These are phyloP conservation scores for Actinomortierella wolfii DNA, from an alignment of 371 early-diverging fungal genomes.

Conservation along the genomic window DNA sequence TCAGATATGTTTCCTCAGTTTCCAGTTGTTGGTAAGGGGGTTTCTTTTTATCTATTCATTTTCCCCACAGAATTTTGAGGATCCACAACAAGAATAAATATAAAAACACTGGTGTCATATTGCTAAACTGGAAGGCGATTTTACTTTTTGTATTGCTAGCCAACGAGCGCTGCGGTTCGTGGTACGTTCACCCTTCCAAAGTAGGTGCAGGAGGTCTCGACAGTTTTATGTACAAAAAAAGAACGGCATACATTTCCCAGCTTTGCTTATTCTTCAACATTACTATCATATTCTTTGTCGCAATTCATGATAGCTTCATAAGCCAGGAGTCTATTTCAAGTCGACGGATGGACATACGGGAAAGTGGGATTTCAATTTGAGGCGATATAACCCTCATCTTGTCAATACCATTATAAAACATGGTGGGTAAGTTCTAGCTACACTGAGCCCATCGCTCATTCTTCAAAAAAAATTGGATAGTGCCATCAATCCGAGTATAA, in stretches of 20 bases:
- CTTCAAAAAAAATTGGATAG: no score
- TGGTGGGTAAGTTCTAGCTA: conserved; percentile 58
- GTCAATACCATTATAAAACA: conserved; percentile 58
- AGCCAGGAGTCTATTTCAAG: conserved; percentile 82
- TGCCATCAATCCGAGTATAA: no score
- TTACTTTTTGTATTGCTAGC: conserved; percentile 37
- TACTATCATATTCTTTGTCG: background rate
- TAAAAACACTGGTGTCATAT: background rate
- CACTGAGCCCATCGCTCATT: no score
- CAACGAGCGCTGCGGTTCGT: conserved; percentile 84
- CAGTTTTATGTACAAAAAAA: background rate
- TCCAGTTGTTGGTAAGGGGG: conserved; percentile 63
- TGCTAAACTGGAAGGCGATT: background rate
- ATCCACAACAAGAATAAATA: no score
- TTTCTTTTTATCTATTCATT: background rate
- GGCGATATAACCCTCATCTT: conserved; percentile 78
- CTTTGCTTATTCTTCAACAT: background rate
- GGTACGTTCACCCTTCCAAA: conserved; percentile 76
- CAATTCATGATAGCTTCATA: conserved; percentile 47
- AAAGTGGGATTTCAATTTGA: conserved; percentile 81
- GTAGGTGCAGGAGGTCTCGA: conserved; percentile 34
- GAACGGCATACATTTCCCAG: conserved; percentile 5
- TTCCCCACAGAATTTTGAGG: conserved; percentile 4
- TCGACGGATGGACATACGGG: conserved; percentile 91
- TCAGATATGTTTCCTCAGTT: conserved; percentile 58